Evolutionary conservation across 108 stramenopile genomes (phyloP).

Genomic region (Parmales sp.): DNA sequence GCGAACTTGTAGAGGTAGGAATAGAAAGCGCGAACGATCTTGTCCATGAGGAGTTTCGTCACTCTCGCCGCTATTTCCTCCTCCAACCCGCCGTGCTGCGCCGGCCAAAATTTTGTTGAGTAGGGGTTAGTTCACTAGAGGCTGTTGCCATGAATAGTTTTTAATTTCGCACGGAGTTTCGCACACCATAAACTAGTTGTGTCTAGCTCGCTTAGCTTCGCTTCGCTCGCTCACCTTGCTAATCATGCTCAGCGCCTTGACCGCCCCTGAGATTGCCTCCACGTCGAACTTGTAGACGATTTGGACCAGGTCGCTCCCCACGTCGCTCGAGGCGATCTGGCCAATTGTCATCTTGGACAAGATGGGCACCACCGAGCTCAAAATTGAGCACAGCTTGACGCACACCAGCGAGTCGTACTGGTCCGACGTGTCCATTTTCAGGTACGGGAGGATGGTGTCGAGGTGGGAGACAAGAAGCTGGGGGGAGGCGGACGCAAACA

Average conservation of each 20-base stretch:
- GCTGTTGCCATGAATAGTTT: no score
- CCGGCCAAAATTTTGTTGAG: no score
- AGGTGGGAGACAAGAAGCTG: constrained; percentile 56
- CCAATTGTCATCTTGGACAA: constrained; percentile 38
- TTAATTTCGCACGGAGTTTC: no score
- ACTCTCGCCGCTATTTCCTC: no score
- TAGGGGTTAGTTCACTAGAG: no score
- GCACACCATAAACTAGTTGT: no score
- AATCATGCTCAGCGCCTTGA: no score
- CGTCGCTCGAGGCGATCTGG: constrained; percentile 32
- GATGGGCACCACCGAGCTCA: constrained; percentile 33
- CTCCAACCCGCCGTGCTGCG: no score
- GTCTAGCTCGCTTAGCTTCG: no score
- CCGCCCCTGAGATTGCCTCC: background rate
- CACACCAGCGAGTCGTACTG: constrained; percentile 69
- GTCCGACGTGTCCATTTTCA: constrained; percentile 58
- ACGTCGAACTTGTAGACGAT: constrained; percentile 25
- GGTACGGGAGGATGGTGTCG: constrained; percentile 74
- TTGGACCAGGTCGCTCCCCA: constrained; percentile 51
- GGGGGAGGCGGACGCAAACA: constrained; percentile 65
- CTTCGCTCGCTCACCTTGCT: background rate
- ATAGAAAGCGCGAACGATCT: constrained; percentile 60
- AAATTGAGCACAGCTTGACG: constrained; percentile 43
- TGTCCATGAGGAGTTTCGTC: no score
- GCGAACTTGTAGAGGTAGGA: constrained; percentile 48